Evolutionary conservation across 306 rosid genomes (phyloP), one percentile per base, ranked within the genome.

Genomic region (Fragaria iinumae): DNA sequence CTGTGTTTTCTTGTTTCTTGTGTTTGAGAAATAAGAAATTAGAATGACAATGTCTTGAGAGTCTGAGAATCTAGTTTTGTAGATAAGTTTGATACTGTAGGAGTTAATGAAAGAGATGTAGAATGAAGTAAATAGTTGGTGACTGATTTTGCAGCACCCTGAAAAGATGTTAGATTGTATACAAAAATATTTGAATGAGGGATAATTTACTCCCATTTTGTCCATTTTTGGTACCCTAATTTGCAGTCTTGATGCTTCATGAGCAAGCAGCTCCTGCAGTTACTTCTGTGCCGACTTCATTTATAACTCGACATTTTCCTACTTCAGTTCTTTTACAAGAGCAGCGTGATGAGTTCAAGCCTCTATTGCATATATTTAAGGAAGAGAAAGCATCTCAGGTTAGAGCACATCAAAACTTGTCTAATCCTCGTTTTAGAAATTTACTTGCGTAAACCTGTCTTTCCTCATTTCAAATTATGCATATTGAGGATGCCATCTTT

Each of bases 281-380:
- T 71, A 45, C 84, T 60, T 84, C 88, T 25, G 55, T 79, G 73
- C 81, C 91, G 41, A 65, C 89, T 80, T 77, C 79, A 80, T 83
- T 77, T 73, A 71, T 88, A 47, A 72, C 89, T 13, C 92, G 84
- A 57, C 87, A 83, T 77, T 87, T 91, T 84, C 87, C 90, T 66
- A 84, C 91, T 45, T 89, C 96, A 1, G 90, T 90, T 89, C 88
- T 89, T 73, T 71, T 81, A 72, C 95, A 88, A 92, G 97, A 94
- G 79, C 97, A 90, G 80, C 89, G 86, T 17, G 88, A 92, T 70
- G 96, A 93, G 67, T 86, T 80, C 79, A 88, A 63, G 82, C 83
- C 93, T 80, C 76, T 80, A 62, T 81, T 78, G 81, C 90, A 84
- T 55, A 50, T 83, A 17, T 56, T 76, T 18, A 87, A 88, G 84